Evolutionary conservation across 2,329 filamentous ascomycete species (phyloP).

Genomic region (Aureobasidium namibiae): DNA sequence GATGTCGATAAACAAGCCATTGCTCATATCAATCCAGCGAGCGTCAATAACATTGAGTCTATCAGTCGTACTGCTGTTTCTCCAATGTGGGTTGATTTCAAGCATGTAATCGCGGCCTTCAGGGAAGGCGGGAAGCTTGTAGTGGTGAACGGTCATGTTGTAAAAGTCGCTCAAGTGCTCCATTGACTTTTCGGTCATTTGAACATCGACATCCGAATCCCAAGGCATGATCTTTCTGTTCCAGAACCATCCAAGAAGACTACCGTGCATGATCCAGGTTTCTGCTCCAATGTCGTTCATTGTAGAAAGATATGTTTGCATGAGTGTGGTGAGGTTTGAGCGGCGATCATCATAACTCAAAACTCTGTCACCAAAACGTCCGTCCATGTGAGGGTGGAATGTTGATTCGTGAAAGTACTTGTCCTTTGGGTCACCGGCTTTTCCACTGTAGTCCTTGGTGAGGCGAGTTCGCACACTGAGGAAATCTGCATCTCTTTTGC

Average conservation of each 20-base stretch:
- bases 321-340: slow-evolving; percentile 41
- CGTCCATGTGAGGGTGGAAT: slow-evolving; percentile 51
- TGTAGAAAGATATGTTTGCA: slow-evolving; percentile 48
- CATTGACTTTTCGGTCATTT: slow-evolving; percentile 48
- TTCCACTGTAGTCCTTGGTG: slow-evolving; percentile 31
- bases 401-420: slow-evolving; percentile 47
- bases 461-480: slow-evolving; percentile 34
- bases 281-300: slow-evolving; percentile 50
- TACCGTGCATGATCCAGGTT: slow-evolving; percentile 58
- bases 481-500: slow-evolving; percentile 34
- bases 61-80: slow-evolving; percentile 38
- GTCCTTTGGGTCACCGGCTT: slow-evolving; percentile 27
- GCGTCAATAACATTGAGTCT: slow-evolving; percentile 50
- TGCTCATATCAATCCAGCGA: slow-evolving; percentile 52
- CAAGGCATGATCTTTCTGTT: slow-evolving; percentile 53
- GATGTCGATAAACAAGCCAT: slow-evolving; percentile 55
- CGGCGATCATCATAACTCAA: slow-evolving; percentile 41
- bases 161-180: slow-evolving; percentile 50
- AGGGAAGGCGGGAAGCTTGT: slow-evolving; percentile 23
- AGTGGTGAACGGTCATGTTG: slow-evolving; percentile 53
- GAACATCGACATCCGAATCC: slow-evolving; percentile 54
- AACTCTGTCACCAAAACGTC: slow-evolving; percentile 42
- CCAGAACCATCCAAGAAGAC: slow-evolving; percentile 56
- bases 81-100: slow-evolving; percentile 51
- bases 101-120: slow-evolving; percentile 40